Evolutionary conservation across 768 basidiomycete genomes (phyloP).

Genomic region (Lactifluus pinguis): DNA sequence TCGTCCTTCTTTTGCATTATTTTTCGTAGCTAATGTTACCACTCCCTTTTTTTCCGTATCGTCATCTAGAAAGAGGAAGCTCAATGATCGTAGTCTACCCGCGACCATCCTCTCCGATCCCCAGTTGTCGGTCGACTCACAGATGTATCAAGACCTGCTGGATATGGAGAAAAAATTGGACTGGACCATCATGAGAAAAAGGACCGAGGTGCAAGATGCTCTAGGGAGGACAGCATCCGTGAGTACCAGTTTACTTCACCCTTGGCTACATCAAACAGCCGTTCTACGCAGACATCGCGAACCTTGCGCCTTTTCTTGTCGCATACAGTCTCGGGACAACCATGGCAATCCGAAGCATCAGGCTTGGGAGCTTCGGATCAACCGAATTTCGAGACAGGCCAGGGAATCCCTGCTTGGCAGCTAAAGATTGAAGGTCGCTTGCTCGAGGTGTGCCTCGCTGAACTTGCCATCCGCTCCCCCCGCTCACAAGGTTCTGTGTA

Average conservation of each 20-base stretch:
- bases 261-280: background rate
- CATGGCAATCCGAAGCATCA: conserved; percentile 59
- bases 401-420: conserved; percentile 84
- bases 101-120: conserved; percentile 66
- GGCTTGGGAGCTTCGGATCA: conserved; percentile 32
- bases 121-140: conserved; percentile 71
- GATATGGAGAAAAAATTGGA: conserved; percentile 88
- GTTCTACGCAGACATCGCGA: conserved; percentile 58
- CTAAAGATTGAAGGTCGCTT: conserved; percentile 83
- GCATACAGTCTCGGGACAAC: conserved; percentile 77
- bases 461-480: background rate
- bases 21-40: background rate
- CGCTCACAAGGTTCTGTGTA: conserved; percentile 21
- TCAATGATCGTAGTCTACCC: conserved; percentile 72
- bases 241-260: conserved; percentile 18
- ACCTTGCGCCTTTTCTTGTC: conserved; percentile 81
- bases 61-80: conserved; percentile 54
- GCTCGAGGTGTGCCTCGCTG: conserved; percentile 49
- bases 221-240: conserved; percentile 66
- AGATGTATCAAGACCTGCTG: conserved; percentile 77
- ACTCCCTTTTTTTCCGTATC: background rate
- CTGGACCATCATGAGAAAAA: conserved; percentile 91
- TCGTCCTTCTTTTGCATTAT: background rate
- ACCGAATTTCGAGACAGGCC: conserved; percentile 70
- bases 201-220: conserved; percentile 87